phyloP scores from a whole-genome alignment of 768 basidiomycete genomes.

The Amanita rimosa region DNA sequence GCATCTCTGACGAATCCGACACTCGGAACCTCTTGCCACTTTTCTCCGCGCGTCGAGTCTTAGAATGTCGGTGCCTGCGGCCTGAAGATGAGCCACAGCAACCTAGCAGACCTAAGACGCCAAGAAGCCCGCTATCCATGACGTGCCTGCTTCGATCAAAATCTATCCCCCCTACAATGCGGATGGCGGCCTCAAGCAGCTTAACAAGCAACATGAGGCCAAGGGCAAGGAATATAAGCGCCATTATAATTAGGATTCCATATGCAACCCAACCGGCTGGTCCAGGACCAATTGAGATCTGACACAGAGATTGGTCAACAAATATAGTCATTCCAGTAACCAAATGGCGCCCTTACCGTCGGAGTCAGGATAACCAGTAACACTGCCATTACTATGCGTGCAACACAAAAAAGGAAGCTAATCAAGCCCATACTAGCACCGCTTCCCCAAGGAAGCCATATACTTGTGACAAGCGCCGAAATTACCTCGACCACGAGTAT shows the following conservation, averaged over 20 bases:
- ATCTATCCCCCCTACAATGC: conserved; percentile 63
- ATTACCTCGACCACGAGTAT: conserved; percentile 84
- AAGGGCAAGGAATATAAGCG: conserved; percentile 77
- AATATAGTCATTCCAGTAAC: conserved; percentile 1
- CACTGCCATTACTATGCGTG: conserved; percentile 83
- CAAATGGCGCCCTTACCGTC: conserved; percentile 42
- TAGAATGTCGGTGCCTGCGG: conserved; percentile 20
- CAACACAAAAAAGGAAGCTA: conserved; percentile 87
- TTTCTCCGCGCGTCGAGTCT: conserved; percentile 10
- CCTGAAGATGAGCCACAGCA: conserved; percentile 38
- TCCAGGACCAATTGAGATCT: conserved; percentile 78
- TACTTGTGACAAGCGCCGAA: conserved; percentile 78
- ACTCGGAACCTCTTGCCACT: neutral
- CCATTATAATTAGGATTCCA: conserved; percentile 76
- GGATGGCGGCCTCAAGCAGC: conserved; percentile 70
- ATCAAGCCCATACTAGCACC: conserved; percentile 96
- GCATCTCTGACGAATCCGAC: conserved; percentile 21
- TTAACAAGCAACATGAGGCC: conserved; percentile 77
- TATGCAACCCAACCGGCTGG: conserved; percentile 92
- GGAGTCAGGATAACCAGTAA: conserved; percentile 85
- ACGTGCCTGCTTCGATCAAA: conserved; percentile 79
- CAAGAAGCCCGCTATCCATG: conserved; percentile 80
- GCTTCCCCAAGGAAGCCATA: conserved; percentile 95
- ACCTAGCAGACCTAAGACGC: conserved; percentile 65
- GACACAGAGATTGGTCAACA: neutral